Base-by-base conservation (phyloP, 148 eudicot species). In the Persicaria maculosa region DNA sequence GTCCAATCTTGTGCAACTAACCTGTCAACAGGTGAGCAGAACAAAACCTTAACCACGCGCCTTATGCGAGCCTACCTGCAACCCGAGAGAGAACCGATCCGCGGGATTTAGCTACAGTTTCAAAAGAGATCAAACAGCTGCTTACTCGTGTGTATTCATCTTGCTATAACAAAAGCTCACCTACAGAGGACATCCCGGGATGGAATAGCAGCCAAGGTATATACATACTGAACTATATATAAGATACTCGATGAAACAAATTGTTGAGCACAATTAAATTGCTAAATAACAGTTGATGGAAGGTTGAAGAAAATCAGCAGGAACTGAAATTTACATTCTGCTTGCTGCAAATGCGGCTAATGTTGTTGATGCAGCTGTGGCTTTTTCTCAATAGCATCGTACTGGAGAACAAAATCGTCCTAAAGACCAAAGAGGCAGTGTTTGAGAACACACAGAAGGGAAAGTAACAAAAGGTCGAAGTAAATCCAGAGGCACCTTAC, bases 331-430 rank as follows among this genome's bases (percentile, higher is more conserved):
- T 17, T 77, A 81, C 80, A 83, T 71, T 50, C 75, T 76, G 73
- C 71, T 59, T 25, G 71, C 47, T 19, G 47, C 54, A 10, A 48
- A 47, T 71, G 50, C 7, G 67, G 65, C 7, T 50, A 53, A 43
- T 80, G 70, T 55, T 82, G 93, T 76, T 83, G 91, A 73, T 90
- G 88, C 78, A 89, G 80, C 72, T 76, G 77, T 36, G 95, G 97
- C 85, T 85, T 91, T 81, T 89, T 91, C 80, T 93, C 98, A 83
- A 89, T 48, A 74, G 59, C 47, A 0, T 93, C 97, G 53, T 93
- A 93, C 69, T 86, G 86, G 45, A 93, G 77, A 47, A 89, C 91
- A 74, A 89, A 88, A 76, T 89, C 91, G 64, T 91, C 97, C 98
- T 93, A 93, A 86, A 88, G 43, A 40, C 12, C 17, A 47, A 59